phyloP scores from a whole-genome alignment of 495 filamentous ascomycete genomes.

The Parmelia sp. region DNA sequence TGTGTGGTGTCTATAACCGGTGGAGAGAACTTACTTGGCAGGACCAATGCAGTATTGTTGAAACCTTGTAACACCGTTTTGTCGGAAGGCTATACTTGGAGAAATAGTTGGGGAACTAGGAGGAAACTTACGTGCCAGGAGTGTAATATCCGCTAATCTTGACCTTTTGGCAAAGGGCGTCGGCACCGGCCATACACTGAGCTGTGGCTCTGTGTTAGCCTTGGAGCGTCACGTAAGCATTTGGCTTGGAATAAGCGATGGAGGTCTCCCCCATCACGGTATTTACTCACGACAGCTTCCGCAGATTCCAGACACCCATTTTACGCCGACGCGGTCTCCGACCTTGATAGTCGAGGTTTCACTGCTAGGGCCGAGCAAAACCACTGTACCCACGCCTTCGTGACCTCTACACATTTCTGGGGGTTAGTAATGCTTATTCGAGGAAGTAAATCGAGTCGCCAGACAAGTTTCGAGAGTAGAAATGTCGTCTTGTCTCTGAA shows the following conservation, averaged over 20 bases:
- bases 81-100: constrained; percentile 55
- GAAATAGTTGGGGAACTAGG: neutral
- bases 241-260: neutral
- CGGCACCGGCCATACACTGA: constrained; percentile 41
- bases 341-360: constrained; percentile 51
- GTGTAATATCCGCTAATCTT: constrained; percentile 46
- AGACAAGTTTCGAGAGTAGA: no score
- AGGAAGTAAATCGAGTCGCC: neutral
- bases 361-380: constrained; percentile 53
- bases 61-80: constrained; percentile 43
- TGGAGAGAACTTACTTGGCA: constrained; percentile 35
- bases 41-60: constrained; percentile 63
- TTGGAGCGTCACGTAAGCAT: neutral
- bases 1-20: neutral
- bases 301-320: constrained; percentile 46
- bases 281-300: constrained; percentile 42
- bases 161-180: constrained; percentile 52
- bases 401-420: constrained; percentile 38
- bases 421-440: neutral
- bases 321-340: constrained; percentile 58
- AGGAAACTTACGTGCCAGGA: constrained; percentile 4
- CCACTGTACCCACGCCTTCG: constrained; percentile 55
- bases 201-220: neutral
- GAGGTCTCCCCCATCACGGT: neutral
- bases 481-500: no score